A percentile compares a stretch with the other conserved stretches of the same genome.
These are phyloP conservation scores for Sclerotinia minor DNA, from an alignment of 2,329 filamentous ascomycete genomes.

Conservation along the genomic window DNA sequence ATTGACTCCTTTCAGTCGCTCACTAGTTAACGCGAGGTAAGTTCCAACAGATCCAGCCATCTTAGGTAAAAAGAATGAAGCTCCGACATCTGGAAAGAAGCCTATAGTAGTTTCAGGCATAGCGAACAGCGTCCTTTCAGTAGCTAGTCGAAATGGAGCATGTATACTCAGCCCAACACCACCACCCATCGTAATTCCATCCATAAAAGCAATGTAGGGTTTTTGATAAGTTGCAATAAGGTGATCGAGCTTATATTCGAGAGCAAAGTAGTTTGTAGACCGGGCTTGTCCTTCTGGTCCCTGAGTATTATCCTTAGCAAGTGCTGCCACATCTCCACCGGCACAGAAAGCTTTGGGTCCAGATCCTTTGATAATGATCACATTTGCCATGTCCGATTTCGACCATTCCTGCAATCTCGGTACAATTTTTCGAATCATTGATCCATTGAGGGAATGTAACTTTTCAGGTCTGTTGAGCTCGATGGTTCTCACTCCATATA, in stretches of 20 bases:
- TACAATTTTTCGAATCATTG: constrained; percentile 93
- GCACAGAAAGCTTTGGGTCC: constrained; percentile 87
- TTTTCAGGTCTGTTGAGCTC: constrained; percentile 93
- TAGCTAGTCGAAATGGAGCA: constrained; percentile 94
- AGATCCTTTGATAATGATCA: constrained; percentile 87
- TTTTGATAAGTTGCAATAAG: constrained; percentile 91
- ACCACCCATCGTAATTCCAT: constrained; percentile 97
- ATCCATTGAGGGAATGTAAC: constrained; percentile 87
- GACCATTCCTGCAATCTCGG: constrained; percentile 90
- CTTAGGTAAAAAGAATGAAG: constrained; percentile 90
- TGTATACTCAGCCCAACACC: constrained; percentile 93
- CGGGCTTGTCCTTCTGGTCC: constrained; percentile 68
- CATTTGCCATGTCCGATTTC: constrained; percentile 90
- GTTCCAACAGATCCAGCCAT: constrained; percentile 85
- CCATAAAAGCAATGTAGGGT: constrained; percentile 93
- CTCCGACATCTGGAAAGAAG: constrained; percentile 97
- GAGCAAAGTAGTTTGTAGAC: constrained; percentile 83
- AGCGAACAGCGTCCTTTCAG: constrained; percentile 90
- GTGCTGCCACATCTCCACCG: constrained; percentile 81
- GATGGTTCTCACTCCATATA: constrained; percentile 86
- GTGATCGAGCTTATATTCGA: constrained; percentile 96
- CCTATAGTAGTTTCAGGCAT: constrained; percentile 99
- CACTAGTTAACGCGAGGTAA: constrained; percentile 90
- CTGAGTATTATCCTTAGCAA: constrained; percentile 71
- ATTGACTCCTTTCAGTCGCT: constrained; percentile 77